These are phyloP conservation scores for Nicotiana attenuata DNA, from an alignment of 257 asterid species.

Conservation along the genomic window DNA sequence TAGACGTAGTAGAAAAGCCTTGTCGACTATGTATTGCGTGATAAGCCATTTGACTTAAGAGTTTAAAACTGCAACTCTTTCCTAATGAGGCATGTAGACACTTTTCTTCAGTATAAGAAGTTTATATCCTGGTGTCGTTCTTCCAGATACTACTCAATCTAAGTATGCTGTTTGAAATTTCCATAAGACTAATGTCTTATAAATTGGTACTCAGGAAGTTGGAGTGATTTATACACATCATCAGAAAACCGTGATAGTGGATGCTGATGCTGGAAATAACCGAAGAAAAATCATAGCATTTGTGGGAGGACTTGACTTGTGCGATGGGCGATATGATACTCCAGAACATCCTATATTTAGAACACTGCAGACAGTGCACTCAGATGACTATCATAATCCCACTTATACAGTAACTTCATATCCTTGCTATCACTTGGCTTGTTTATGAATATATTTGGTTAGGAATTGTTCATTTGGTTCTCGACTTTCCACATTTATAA, in stretches of 20 bases:
- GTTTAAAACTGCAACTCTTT: not conserved
- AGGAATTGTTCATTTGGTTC: not conserved
- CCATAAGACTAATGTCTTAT: not conserved
- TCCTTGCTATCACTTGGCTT: conserved; percentile 1
- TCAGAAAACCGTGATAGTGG: conserved; percentile 95
- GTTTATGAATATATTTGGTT: not conserved
- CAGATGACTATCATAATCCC: conserved; percentile 93
- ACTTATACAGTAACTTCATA: conserved; percentile 56
- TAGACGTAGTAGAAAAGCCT: not conserved
- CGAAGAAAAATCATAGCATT: conserved; percentile 72
- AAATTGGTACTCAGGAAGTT: conserved; percentile 61
- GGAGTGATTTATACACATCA: conserved; percentile 93
- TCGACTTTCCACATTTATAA: not conserved
- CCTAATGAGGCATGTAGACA: not conserved
- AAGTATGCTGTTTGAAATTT: not conserved
- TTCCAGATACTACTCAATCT: not conserved
- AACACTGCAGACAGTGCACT: conserved; percentile 61
- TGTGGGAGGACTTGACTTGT: conserved; percentile 90
- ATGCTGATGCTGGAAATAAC: conserved; percentile 86
- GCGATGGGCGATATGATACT: conserved; percentile 92
- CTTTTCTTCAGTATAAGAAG: not conserved
- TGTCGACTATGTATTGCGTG: not conserved
- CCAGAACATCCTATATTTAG: conserved; percentile 77
- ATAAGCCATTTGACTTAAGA: not conserved
- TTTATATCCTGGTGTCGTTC: not conserved